phyloP scores from a whole-genome alignment of 169 alveolate genomes.

The Babesia caballi region DNA sequence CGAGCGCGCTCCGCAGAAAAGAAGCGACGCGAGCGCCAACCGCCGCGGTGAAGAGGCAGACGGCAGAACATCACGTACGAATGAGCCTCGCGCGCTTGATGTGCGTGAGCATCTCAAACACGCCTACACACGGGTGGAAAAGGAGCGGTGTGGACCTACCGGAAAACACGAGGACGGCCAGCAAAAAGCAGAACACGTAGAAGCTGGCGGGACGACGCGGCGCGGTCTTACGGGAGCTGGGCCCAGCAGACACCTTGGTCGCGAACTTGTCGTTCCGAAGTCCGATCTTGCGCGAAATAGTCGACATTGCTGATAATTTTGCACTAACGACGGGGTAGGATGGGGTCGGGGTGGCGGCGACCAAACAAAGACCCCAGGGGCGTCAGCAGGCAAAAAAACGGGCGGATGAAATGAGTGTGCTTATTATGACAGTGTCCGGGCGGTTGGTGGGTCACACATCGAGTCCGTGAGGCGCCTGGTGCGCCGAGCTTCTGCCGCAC shows the following conservation, averaged over 20 bases:
- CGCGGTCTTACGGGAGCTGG: neutral
- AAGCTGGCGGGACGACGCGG: slow-evolving; percentile 42
- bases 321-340: no score
- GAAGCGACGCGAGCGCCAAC: neutral
- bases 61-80: slow-evolving; percentile 4
- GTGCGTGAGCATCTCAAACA: slow-evolving; percentile 39
- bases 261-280: slow-evolving; percentile 47
- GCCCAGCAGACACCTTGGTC: slow-evolving; percentile 6
- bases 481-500: no score
- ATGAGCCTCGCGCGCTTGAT: slow-evolving; percentile 15
- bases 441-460: no score
- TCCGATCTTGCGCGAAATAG: slow-evolving; percentile 28
- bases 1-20: slow-evolving; percentile 33
- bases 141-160: slow-evolving; percentile 7
- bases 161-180: slow-evolving; percentile 40
- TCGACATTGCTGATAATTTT: slow-evolving; percentile 40
- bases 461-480: no score
- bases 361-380: no score
- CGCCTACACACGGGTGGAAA: neutral
- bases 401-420: no score
- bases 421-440: no score
- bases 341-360: no score
- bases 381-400: no score
- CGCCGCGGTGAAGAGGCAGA: neutral
- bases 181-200: slow-evolving; percentile 44